Evolutionary conservation across 192 early-diverging fungal species (phyloP).

Genomic region (Coemansia sp.): DNA sequence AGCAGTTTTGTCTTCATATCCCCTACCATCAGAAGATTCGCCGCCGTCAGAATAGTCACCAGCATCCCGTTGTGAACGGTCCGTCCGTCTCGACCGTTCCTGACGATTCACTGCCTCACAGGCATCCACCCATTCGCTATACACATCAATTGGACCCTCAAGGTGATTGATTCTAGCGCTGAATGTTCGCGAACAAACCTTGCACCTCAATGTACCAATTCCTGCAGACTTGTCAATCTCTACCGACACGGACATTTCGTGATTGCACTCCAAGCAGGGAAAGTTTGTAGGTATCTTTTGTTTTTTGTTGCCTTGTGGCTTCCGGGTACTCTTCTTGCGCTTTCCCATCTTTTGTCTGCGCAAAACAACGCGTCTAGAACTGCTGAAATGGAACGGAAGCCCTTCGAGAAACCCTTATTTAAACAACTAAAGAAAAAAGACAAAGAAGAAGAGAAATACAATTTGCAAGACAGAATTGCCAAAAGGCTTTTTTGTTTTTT

Average conservation of each 20-base stretch:
- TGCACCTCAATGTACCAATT: conserved; percentile 75
- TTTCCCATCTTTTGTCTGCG: conserved; percentile 7
- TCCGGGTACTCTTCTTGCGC: conserved; percentile 55
- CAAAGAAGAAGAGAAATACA: too few relatives aligned
- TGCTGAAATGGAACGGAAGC: too few relatives aligned
- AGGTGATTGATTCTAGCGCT: conserved; percentile 70
- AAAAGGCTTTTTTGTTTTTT: too few relatives aligned
- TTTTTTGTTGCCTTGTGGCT: conserved; percentile 52
- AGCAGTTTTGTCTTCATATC: too few relatives aligned
- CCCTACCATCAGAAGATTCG: neutral
- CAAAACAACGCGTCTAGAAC: too few relatives aligned
- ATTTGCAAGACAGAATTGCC: too few relatives aligned
- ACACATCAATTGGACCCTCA: conserved; percentile 83
- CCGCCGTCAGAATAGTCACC: neutral
- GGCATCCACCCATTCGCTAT: conserved; percentile 87
- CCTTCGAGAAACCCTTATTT: too few relatives aligned
- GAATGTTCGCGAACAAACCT: conserved; percentile 72
- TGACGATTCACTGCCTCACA: conserved; percentile 59
- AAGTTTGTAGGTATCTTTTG: conserved; percentile 71
- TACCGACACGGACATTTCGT: conserved; percentile 74
- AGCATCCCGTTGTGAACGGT: neutral
- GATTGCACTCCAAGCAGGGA: conserved; percentile 84
- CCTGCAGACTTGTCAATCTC: conserved; percentile 68
- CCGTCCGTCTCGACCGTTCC: too few relatives aligned
- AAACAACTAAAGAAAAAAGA: too few relatives aligned